phyloP scores from a whole-genome alignment of 257 asterid genomes.

The Prunella vulgaris region DNA sequence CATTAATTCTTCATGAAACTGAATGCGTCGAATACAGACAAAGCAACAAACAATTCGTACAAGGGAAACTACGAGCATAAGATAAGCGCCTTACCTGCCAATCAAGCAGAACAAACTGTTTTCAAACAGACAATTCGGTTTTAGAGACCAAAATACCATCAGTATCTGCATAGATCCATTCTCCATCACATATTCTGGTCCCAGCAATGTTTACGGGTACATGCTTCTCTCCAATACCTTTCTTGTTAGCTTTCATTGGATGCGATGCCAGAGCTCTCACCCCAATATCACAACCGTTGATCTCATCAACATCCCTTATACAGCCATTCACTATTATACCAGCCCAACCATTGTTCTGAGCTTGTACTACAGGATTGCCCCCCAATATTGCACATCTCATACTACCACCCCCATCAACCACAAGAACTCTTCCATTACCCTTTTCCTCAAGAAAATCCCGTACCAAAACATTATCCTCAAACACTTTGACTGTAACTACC shows the following conservation, averaged over 20 bases:
- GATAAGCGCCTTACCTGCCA: not conserved
- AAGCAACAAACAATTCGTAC: not conserved
- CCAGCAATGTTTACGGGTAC: conserved; percentile 41
- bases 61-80: no score
- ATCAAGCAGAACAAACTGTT: not conserved
- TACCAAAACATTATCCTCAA: conserved; percentile 47
- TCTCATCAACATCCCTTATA: conserved; percentile 51
- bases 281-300: conserved; percentile 51
- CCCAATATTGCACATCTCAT: conserved; percentile 50
- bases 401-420: conserved; percentile 53
- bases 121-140: conserved; percentile 30
- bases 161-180: conserved; percentile 49
- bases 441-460: conserved; percentile 47
- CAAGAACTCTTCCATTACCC: conserved; percentile 55
- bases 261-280: conserved; percentile 47
- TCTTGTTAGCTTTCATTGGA: conserved; percentile 47
- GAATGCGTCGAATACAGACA: conserved; percentile 1
- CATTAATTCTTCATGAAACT: not conserved
- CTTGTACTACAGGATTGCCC: conserved; percentile 51
- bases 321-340: conserved; percentile 48
- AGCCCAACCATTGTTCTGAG: conserved; percentile 57
- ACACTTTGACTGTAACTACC: conserved; percentile 42
- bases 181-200: conserved; percentile 45
- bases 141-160: conserved; percentile 40
- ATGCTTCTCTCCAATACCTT: conserved; percentile 43